Conservation (phyloP, 179 eudicot species). For the Silene coronaria region DNA sequence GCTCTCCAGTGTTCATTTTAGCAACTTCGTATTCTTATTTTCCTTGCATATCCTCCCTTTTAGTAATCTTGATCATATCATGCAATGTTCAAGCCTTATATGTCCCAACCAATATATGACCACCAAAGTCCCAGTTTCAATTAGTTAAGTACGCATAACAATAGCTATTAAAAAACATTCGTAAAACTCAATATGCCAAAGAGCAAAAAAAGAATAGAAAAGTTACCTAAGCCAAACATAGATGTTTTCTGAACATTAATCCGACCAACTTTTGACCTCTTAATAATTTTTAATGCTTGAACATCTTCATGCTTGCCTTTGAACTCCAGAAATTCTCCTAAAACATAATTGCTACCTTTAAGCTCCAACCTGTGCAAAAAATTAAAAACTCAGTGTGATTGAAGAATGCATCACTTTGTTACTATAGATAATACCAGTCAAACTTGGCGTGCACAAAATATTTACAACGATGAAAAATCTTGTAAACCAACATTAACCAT, state of each 20-base stretch:
- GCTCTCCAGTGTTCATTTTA: background rate
- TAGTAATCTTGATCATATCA: background rate
- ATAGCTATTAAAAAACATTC: background rate
- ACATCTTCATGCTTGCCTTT: constrained; percentile 81
- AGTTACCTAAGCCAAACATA: constrained; percentile 78
- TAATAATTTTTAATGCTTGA: constrained; percentile 49
- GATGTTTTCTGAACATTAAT: constrained; percentile 65
- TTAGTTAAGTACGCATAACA: background rate
- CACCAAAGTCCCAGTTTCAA: background rate
- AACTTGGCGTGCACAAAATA: background rate
- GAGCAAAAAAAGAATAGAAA: background rate
- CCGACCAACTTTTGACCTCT: constrained; percentile 76
- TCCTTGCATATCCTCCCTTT: background rate
- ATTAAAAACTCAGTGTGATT: background rate
- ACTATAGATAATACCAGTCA: too few species aligned
- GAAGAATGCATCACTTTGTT: background rate
- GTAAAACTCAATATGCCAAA: too few species aligned
- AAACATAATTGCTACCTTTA: constrained; percentile 52
- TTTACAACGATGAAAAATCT: background rate
- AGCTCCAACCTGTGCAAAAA: constrained; percentile 60
- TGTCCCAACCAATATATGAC: background rate
- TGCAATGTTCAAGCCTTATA: background rate
- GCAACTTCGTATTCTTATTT: background rate
- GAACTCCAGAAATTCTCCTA: constrained; percentile 83
- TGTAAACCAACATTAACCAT: background rate